A percentile compares a stretch with the other conserved stretches of the same genome.
phyloP scores from a whole-genome alignment of 768 basidiomycete species.

The Boletus pseudo-olivaceus region DNA sequence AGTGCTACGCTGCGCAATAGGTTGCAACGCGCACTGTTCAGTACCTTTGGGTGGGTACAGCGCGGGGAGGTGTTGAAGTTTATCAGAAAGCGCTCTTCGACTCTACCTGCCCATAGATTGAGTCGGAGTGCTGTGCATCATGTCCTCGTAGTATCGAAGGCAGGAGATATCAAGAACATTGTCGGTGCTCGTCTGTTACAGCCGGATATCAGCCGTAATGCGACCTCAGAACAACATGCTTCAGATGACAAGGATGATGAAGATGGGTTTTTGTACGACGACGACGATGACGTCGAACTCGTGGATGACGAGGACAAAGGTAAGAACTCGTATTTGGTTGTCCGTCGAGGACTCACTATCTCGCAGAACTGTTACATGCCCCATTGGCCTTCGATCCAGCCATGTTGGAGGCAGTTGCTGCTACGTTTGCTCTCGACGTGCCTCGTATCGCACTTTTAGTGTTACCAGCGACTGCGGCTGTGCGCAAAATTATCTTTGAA shows the following conservation, averaged over 20 bases:
- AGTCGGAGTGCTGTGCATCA: constrained; percentile 42
- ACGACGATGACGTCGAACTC: constrained; percentile 19
- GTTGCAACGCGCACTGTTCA: constrained; percentile 38
- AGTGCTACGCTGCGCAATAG: constrained; percentile 67
- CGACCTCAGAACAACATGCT: background rate
- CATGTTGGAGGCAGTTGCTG: constrained; percentile 65
- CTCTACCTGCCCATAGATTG: constrained; percentile 26
- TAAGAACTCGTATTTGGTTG: constrained; percentile 5
- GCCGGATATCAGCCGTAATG: background rate
- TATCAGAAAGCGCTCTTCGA: constrained; percentile 24
- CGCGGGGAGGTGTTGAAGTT: constrained; percentile 35
- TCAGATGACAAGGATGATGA: constrained; percentile 1
- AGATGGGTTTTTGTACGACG: constrained; percentile 24
- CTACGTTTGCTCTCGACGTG: constrained; percentile 70
- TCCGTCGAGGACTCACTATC: constrained; percentile 6
- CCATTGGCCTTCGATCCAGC: constrained; percentile 54
- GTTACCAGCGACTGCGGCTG: constrained; percentile 56
- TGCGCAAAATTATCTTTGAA: constrained; percentile 62
- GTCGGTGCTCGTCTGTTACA: constrained; percentile 37
- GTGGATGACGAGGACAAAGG: constrained; percentile 21
- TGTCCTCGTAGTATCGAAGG: constrained; percentile 57
- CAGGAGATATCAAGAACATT: constrained; percentile 53
- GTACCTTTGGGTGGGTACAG: constrained; percentile 58
- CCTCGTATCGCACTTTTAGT: constrained; percentile 66
- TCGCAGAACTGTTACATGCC: constrained; percentile 42